Evolutionary conservation across 2,329 filamentous ascomycete species (phyloP).

Genomic region (Monilinia vaccinii-corymbosi): DNA sequence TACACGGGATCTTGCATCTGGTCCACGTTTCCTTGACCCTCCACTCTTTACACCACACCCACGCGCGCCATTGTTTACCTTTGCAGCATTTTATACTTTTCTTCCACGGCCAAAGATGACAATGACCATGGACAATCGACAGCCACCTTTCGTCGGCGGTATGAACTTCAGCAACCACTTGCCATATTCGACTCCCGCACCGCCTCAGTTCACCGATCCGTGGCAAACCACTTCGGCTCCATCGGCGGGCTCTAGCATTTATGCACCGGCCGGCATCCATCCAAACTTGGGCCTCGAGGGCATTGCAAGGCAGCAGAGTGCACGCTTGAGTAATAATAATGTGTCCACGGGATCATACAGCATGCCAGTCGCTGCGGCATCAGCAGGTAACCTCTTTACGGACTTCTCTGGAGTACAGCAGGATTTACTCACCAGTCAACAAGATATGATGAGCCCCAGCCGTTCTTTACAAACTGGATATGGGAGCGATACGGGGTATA

Average conservation of each 20-base stretch:
- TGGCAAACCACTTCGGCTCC: constrained; percentile 59
- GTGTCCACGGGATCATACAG: constrained; percentile 61
- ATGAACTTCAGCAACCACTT: constrained; percentile 69
- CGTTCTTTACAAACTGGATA: constrained; percentile 54
- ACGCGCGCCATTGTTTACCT: not conserved
- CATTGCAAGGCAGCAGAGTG: constrained; percentile 46
- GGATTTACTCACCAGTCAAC: constrained; percentile 60
- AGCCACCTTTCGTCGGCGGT: constrained; percentile 53
- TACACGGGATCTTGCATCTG: constrained; percentile 28
- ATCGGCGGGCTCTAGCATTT: constrained; percentile 46
- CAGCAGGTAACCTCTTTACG: constrained; percentile 56
- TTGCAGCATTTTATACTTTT: constrained; percentile 11
- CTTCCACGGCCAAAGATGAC: constrained; percentile 51
- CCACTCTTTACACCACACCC: constrained; percentile 10
- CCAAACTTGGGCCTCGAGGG: constrained; percentile 49
- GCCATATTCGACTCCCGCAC: constrained; percentile 47
- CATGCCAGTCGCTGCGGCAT: constrained; percentile 61
- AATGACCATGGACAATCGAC: constrained; percentile 88
- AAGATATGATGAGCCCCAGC: constrained; percentile 66
- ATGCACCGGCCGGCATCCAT: constrained; percentile 46
- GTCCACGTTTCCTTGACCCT: constrained; percentile 21
- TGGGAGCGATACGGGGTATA: constrained; percentile 55
- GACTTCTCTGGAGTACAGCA: constrained; percentile 47
- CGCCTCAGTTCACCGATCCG: constrained; percentile 79
- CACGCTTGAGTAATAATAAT: constrained; percentile 47